A percentile compares a stretch with the other conserved stretches of the same genome.
Evolutionary conservation across 2,329 filamentous ascomycete species (phyloP).

Genomic region (Saccharata proteae): DNA sequence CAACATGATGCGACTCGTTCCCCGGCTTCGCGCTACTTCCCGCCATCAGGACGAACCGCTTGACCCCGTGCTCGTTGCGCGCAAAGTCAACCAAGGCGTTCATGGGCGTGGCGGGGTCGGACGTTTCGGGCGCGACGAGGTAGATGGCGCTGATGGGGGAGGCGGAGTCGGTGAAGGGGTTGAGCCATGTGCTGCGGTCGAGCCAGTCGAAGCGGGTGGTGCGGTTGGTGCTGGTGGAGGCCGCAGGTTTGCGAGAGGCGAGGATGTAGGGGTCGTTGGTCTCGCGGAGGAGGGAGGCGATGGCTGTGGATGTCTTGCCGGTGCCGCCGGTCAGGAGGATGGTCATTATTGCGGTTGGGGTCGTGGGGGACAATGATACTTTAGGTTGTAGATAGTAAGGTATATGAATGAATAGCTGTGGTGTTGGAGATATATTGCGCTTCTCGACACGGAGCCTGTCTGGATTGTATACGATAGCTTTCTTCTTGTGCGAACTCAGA

Average conservation of each 20-base stretch:
- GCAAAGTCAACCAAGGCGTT: slow-evolving; percentile 32
- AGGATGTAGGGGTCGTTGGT: slow-evolving; percentile 18
- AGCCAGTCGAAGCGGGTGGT: slow-evolving; percentile 33
- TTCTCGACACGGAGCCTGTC: too few species aligned
- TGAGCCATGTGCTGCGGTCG: slow-evolving; percentile 28
- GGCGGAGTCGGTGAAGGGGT: slow-evolving; percentile 17
- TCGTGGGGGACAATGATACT: neutral
- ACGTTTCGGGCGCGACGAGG: slow-evolving; percentile 26
- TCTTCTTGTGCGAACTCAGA: too few species aligned
- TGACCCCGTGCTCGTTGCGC: slow-evolving; percentile 19
- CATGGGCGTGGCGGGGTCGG: slow-evolving; percentile 23
- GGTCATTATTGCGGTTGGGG: slow-evolving; percentile 12
- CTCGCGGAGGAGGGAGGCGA: slow-evolving; percentile 23
- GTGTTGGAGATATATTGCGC: too few species aligned
- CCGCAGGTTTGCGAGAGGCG: slow-evolving; percentile 30
- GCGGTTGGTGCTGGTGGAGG: slow-evolving; percentile 1
- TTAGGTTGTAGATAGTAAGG: too few species aligned
- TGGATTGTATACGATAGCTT: too few species aligned
- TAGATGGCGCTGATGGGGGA: slow-evolving; percentile 27
- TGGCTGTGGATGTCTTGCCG: slow-evolving; percentile 32
- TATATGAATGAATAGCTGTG: too few species aligned
- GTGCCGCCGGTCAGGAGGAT: slow-evolving; percentile 35
- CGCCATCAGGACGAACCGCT: slow-evolving; percentile 36
- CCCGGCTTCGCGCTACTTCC: slow-evolving; percentile 26
- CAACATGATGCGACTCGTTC: slow-evolving; percentile 19